Evolutionary conservation across 2,329 filamentous ascomycete genomes (phyloP).

Genomic region (Fusarium sp.): DNA sequence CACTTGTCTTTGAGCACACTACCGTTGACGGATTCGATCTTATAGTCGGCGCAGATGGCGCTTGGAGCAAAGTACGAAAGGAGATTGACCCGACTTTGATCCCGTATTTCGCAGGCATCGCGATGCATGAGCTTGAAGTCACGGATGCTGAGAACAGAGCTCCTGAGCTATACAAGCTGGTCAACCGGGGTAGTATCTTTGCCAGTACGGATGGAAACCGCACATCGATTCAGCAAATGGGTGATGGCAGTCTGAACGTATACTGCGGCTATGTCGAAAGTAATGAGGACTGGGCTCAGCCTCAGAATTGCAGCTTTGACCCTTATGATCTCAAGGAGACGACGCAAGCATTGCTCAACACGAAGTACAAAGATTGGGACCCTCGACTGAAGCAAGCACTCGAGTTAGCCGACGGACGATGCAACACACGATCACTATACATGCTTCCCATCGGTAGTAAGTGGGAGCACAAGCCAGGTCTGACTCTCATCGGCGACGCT

Average conservation of each 20-base stretch:
- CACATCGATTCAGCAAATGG: constrained; percentile 57
- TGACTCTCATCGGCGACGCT: constrained; percentile 70
- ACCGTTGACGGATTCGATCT: constrained; percentile 55
- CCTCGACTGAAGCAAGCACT: constrained; percentile 58
- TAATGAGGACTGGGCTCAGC: constrained; percentile 54
- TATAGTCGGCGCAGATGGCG: constrained; percentile 54
- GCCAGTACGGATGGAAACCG: constrained; percentile 57
- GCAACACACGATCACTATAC: constrained; percentile 61
- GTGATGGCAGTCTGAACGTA: constrained; percentile 62
- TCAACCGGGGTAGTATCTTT: constrained; percentile 63
- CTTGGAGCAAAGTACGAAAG: constrained; percentile 54
- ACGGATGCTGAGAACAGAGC: constrained; percentile 56
- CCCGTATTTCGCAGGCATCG: constrained; percentile 62
- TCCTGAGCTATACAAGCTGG: constrained; percentile 58
- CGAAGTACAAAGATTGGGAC: constrained; percentile 56
- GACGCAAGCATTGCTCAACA: constrained; percentile 54
- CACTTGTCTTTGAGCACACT: constrained; percentile 56
- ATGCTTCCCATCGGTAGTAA: constrained; percentile 63
- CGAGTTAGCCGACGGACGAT: constrained; percentile 54
- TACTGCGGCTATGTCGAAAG: constrained; percentile 55
- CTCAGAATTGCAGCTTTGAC: constrained; percentile 60
- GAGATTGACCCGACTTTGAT: constrained; percentile 52
- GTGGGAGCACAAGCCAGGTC: constrained; percentile 62
- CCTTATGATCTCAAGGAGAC: constrained; percentile 54
- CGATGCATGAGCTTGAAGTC: constrained; percentile 57